Evolutionary conservation across 345 rosid species (phyloP).

Genomic region (Durio zibethinus): DNA sequence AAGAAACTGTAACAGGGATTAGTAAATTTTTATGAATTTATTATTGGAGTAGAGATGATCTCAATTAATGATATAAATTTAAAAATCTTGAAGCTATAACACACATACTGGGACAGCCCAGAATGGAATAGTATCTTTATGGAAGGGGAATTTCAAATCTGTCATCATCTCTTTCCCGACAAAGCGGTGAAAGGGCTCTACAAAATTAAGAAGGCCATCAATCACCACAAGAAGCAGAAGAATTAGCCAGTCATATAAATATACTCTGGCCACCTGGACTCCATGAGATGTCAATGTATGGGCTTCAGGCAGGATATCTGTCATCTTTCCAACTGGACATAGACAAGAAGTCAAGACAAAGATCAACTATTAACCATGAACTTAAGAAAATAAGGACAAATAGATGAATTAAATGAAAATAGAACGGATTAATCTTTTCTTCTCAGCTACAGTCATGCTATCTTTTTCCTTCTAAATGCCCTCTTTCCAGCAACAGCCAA

Average conservation of each 20-base stretch:
- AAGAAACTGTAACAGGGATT: constrained; percentile 25
- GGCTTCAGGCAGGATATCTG: constrained; percentile 35
- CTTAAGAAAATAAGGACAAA: not conserved
- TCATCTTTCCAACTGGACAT: constrained; percentile 28
- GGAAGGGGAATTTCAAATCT: constrained; percentile 55
- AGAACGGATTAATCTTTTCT: not conserved
- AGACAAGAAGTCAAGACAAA: not conserved
- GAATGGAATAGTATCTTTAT: constrained; percentile 47
- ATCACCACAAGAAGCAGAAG: constrained; percentile 44
- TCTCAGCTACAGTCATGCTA: not conserved
- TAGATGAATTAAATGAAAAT: not conserved
- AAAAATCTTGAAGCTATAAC: not conserved
- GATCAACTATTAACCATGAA: not conserved
- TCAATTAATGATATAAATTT: not conserved
- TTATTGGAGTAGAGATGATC: not conserved
- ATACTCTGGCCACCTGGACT: constrained; percentile 37
- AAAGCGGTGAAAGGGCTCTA: constrained; percentile 68
- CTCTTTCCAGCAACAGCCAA: too few relatives aligned
- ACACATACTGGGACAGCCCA: constrained; percentile 60
- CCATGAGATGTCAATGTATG: constrained; percentile 55
- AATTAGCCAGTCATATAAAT: constrained; percentile 51
- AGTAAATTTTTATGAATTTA: not conserved
- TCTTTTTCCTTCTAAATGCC: not conserved
- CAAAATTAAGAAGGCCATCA: constrained; percentile 34
- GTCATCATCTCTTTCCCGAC: constrained; percentile 59